Evolutionary conservation across 1,284 basidiomycete species (phyloP), one percentile per base, ranked within the genome.

Genomic region (Sanguinoderma infundibulare): DNA sequence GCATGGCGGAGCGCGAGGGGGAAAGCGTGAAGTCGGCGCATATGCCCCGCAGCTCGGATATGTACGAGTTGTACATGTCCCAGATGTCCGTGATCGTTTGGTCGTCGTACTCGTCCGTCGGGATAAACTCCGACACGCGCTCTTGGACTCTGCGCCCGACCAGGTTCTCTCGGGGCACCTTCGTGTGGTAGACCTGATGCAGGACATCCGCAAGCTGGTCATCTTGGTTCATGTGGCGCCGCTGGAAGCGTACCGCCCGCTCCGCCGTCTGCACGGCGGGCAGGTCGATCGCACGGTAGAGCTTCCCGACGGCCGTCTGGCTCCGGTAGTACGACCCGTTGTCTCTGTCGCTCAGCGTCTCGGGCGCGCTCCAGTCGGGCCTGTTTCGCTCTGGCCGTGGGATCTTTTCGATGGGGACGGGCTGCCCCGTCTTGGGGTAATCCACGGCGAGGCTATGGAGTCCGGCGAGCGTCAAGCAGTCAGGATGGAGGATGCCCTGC

Each of bases 401-500:
- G 15, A 91, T 82, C 5, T 72, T 63, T 1, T 70, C 46, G 32
- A 81, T 66, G 6, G 72, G 71, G 7, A 91, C 87, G 1, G 89
- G 81, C 6, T 81, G 78, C 10, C 89, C 87, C 62, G 80, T 87
- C 75, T 86, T 74, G 3, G 81, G 84, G 69, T 83, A 94, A 77
- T 90, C 90, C 1, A 88, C 90, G 26, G 87, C 89, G 65, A 87
- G 79, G 67, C 91, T 85, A 71, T 91, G 92, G 24, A 91, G 74
- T 47, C 81, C 75, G 0, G 91, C 85, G 15, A 95, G 77, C 56
- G 63, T 77, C 14, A 89, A 64, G 69, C 93, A 95, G 36, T 83
- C 81, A 0, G 72, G 68, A 69, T 92, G 82, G 26, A 84, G 75
- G 36, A 89, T 86, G 12, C 84, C 83, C 32, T 78, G 38, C 0